phyloP scores from a whole-genome alignment of 352 stramenopile genomes.

The Phytophthora melonis region DNA sequence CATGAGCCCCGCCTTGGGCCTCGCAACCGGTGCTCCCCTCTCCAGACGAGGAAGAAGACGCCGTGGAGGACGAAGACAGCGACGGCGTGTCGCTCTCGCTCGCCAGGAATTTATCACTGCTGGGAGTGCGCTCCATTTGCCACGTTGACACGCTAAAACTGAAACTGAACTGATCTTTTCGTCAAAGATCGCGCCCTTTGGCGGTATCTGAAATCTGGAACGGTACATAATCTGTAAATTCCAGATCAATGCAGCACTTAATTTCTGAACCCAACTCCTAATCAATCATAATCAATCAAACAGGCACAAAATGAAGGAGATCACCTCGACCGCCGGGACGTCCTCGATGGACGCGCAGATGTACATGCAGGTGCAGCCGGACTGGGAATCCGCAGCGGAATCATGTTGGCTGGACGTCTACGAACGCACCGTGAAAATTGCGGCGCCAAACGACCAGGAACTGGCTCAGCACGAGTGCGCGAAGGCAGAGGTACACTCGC shows the following conservation, averaged over 20 bases:
- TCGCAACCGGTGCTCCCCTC: not conserved
- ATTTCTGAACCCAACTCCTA: not conserved
- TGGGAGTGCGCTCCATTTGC: not conserved
- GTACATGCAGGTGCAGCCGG: slow-evolving; percentile 76
- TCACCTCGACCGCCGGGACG: slow-evolving; percentile 1
- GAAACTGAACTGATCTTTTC: not conserved
- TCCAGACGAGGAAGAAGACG: slow-evolving; percentile 12
- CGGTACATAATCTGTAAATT: not conserved
- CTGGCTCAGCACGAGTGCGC: slow-evolving; percentile 21
- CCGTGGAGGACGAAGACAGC: slow-evolving; percentile 6
- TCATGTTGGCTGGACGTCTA: slow-evolving; percentile 68
- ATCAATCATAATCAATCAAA: not conserved
- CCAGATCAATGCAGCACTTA: not conserved
- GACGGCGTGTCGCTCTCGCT: not conserved
- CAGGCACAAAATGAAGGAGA: slow-evolving; percentile 17
- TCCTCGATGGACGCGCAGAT: slow-evolving; percentile 23
- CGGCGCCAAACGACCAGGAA: slow-evolving; percentile 10
- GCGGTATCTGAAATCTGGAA: not conserved
- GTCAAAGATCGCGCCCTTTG: slow-evolving; percentile 24
- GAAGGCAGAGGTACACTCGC: slow-evolving; percentile 21
- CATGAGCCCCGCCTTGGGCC: slow-evolving; percentile 34
- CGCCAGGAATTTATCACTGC: not conserved
- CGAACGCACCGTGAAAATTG: slow-evolving; percentile 47
- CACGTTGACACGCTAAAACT: slow-evolving; percentile 17
- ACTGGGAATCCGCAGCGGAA: slow-evolving; percentile 44